phyloP scores from a whole-genome alignment of 2,329 filamentous ascomycete genomes.

The Ilyonectria robusta region DNA sequence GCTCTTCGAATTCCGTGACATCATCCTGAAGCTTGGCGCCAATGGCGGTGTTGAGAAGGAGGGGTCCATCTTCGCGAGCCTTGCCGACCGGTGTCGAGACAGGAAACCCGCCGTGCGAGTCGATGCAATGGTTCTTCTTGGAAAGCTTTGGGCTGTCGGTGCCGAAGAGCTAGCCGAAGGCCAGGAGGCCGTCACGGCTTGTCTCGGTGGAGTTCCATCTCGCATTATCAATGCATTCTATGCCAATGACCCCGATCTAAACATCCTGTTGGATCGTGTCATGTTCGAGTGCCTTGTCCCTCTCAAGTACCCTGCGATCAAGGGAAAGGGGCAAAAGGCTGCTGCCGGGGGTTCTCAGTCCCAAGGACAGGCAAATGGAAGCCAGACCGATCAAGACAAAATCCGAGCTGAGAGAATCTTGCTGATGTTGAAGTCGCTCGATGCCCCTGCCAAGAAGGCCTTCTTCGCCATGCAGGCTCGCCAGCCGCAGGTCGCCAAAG shows the following conservation, averaged over 20 bases:
- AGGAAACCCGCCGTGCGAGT: slow-evolving; percentile 84
- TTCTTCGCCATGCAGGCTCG: slow-evolving; percentile 89
- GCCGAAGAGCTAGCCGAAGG: slow-evolving; percentile 88
- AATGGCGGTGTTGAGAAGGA: slow-evolving; percentile 81
- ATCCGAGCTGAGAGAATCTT: slow-evolving; percentile 89
- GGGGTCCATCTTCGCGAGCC: slow-evolving; percentile 83
- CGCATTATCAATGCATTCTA: slow-evolving; percentile 91
- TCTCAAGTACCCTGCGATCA: slow-evolving; percentile 82
- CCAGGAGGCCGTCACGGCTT: slow-evolving; percentile 79
- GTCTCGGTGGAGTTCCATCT: slow-evolving; percentile 87
- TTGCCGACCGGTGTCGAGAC: slow-evolving; percentile 92
- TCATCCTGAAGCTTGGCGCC: slow-evolving; percentile 85
- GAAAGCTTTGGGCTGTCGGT: slow-evolving; percentile 93
- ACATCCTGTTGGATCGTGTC: slow-evolving; percentile 85
- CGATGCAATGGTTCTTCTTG: slow-evolving; percentile 88
- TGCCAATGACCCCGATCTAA: slow-evolving; percentile 89
- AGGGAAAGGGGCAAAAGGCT: slow-evolving; percentile 73
- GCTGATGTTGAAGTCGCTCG: slow-evolving; percentile 83
- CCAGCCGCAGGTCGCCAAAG: slow-evolving; percentile 81
- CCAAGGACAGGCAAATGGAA: slow-evolving; percentile 56
- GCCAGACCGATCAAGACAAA: slow-evolving; percentile 77
- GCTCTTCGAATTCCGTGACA: slow-evolving; percentile 83
- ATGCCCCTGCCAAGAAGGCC: slow-evolving; percentile 83
- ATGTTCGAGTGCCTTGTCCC: slow-evolving; percentile 92
- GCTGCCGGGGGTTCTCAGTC: slow-evolving; percentile 70